phyloP scores from a whole-genome alignment of 768 basidiomycete species.

The Mycena rebaudengoi region DNA sequence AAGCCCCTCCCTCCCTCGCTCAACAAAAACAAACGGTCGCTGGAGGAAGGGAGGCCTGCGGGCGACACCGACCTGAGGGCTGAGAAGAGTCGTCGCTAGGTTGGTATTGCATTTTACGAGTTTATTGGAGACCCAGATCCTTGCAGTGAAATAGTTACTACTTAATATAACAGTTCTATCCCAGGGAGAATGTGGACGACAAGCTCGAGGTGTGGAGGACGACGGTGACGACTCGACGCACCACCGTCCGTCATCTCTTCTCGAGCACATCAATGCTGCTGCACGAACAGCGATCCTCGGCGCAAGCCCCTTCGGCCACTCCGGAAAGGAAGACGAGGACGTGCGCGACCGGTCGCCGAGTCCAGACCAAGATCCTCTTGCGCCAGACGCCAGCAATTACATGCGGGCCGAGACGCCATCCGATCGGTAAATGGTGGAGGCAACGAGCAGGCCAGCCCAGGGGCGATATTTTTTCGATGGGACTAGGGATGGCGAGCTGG shows the following conservation, averaged over 20 bases:
- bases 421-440: constrained; percentile 68
- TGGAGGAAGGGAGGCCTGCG: too few relatives aligned
- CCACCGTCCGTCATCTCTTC: constrained; percentile 86
- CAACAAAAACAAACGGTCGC: too few relatives aligned
- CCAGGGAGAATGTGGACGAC: too few relatives aligned
- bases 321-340: constrained; percentile 66
- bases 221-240: constrained; percentile 81
- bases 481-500: constrained; percentile 79
- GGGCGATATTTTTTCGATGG: constrained; percentile 88
- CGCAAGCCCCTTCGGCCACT: constrained; percentile 47
- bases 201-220: constrained; percentile 64
- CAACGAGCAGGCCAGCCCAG: constrained; percentile 76
- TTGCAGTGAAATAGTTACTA: too few relatives aligned
- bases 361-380: constrained; percentile 65
- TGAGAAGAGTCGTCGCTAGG: too few relatives aligned
- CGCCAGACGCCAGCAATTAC: constrained; percentile 80
- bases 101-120: too few relatives aligned
- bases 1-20: too few relatives aligned
- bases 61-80: too few relatives aligned
- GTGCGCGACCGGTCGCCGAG: constrained; percentile 43
- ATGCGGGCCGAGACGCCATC: constrained; percentile 84
- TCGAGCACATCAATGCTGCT: constrained; percentile 92
- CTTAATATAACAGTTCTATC: too few relatives aligned
- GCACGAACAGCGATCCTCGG: constrained; percentile 86
- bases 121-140: too few relatives aligned